phyloP scores from a whole-genome alignment of 176 grass and related monocot species.

The Poa annua region DNA sequence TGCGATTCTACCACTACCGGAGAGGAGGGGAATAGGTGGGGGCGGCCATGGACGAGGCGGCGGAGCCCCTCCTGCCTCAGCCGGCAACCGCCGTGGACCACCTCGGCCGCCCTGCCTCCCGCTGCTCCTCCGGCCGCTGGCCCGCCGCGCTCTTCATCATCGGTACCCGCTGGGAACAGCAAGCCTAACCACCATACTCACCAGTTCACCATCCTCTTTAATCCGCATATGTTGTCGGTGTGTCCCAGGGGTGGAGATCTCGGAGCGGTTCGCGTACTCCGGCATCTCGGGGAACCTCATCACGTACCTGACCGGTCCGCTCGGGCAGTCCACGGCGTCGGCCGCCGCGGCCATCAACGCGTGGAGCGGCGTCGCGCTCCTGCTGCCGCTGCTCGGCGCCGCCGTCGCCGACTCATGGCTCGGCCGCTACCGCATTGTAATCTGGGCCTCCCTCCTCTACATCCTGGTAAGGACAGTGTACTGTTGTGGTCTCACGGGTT shows the following conservation, averaged over 20 bases:
- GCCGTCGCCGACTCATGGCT: conserved; percentile 67
- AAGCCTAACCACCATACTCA: background rate
- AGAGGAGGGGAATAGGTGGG: background rate
- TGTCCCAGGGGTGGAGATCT: conserved; percentile 57
- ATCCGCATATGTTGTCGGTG: background rate
- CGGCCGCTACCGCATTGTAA: conserved; percentile 59
- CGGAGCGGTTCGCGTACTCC: conserved; percentile 52
- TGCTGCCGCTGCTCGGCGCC: conserved; percentile 64
- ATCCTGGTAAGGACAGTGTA: conserved; percentile 44
- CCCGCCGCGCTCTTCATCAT: conserved; percentile 64
- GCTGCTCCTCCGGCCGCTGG: conserved; percentile 53
- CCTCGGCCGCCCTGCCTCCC: conserved; percentile 44
- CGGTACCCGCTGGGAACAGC: conserved; percentile 19
- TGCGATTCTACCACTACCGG: too few species aligned
- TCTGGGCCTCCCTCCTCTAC: conserved; percentile 54
- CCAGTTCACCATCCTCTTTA: background rate
- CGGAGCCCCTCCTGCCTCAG: conserved; percentile 42
- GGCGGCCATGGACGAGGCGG: conserved; percentile 37
- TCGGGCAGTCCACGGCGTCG: conserved; percentile 55
- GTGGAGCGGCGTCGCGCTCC: conserved; percentile 45
- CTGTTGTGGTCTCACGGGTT: background rate
- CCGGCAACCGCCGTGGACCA: conserved; percentile 54
- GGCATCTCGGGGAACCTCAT: conserved; percentile 70
- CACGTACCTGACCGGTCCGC: conserved; percentile 61
- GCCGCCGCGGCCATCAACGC: conserved; percentile 61